Evolutionary conservation across 306 rosid genomes (phyloP), one percentile per base, ranked within the genome.

Genomic region (Malus asiatica): DNA sequence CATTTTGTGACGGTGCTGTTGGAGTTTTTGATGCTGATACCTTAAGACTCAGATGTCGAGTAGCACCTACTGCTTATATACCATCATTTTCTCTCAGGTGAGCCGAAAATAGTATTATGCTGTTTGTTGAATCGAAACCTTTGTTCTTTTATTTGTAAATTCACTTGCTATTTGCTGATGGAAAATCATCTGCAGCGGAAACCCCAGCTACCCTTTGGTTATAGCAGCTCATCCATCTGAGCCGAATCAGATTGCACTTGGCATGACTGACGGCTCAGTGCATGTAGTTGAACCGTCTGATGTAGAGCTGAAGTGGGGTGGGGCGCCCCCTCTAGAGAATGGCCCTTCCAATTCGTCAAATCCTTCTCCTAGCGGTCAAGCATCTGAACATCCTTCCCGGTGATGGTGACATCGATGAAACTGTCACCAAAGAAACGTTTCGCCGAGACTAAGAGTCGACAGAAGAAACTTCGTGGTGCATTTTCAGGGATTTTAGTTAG

Each of bases 331-430:
- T 76, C 87, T 79, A 76, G 87, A 83, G 33, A 83, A 83, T 11
- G 84, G 87, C 16, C 87, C 84, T 32, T 80, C 87, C 16, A 80
- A 84, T 74, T 84, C 84, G 40, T 80, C 84, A 46, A 84, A 84
- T 81, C 87, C 87, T 40, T 84, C 84, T n/a, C 74, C 70, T 52
- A 84, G 87, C 23, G 84, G 84, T 23, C 87, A 84, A 80, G 82
- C 82, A 32, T 84, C 84, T 2, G 84, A 84, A 61, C 82, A 29
- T 48, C 82, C 84, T 63, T 71, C 87, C 14, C 74, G 86, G 82
- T 80, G 75, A 80, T 38, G 46, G 45, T 53, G 76, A n/a, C 63
- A 8, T 45, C 27, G 70, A 74, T 65, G 53, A 22, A 77, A 32
- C 11, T 33, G 35, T 33, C 35, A 33, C 38, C 29, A 64, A 74